Conservation (phyloP, 1,284 basidiomycete genomes). For the Microbotryum lychnidis-dioicae region DNA sequence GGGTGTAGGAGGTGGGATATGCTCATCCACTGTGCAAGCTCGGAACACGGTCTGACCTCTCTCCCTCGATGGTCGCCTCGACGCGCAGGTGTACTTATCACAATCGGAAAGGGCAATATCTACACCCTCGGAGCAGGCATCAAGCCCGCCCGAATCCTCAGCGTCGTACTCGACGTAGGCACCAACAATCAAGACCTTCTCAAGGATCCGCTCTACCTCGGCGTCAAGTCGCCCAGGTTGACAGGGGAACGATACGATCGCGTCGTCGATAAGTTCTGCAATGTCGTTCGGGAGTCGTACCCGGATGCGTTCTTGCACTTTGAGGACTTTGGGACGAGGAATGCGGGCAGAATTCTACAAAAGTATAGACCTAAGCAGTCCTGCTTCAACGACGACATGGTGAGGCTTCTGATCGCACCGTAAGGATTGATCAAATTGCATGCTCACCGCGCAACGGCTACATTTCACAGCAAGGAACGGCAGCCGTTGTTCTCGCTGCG, state of each 20-base stretch:
- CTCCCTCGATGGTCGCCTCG: conserved; percentile 17
- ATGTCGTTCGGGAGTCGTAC: conserved; percentile 46
- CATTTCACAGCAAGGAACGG: conserved; percentile 57
- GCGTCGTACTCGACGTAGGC: conserved; percentile 76
- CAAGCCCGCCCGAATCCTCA: conserved; percentile 62
- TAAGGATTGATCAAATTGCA: neutral
- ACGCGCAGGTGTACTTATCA: conserved; percentile 51
- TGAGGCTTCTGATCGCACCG: neutral
- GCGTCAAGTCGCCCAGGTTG: conserved; percentile 57
- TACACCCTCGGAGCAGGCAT: conserved; percentile 66
- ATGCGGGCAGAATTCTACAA: conserved; percentile 63
- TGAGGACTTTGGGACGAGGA: conserved; percentile 55
- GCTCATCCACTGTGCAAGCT: neutral
- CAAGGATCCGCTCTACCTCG: conserved; percentile 60
- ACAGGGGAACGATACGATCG: conserved; percentile 57
- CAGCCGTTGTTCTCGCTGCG: conserved; percentile 72
- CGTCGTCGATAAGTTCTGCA: conserved; percentile 59
- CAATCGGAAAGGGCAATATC: conserved; percentile 75
- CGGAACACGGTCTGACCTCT: conserved; percentile 47
- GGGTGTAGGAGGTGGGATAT: conserved; percentile 35
- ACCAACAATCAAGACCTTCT: conserved; percentile 77
- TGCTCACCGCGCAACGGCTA: neutral
- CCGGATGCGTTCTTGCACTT: conserved; percentile 57
- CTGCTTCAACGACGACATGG: conserved; percentile 53
- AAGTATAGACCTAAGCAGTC: conserved; percentile 59